Evolutionary conservation across 2,329 filamentous ascomycete species (phyloP).

Genomic region (Gaeumannomyces sp.): DNA sequence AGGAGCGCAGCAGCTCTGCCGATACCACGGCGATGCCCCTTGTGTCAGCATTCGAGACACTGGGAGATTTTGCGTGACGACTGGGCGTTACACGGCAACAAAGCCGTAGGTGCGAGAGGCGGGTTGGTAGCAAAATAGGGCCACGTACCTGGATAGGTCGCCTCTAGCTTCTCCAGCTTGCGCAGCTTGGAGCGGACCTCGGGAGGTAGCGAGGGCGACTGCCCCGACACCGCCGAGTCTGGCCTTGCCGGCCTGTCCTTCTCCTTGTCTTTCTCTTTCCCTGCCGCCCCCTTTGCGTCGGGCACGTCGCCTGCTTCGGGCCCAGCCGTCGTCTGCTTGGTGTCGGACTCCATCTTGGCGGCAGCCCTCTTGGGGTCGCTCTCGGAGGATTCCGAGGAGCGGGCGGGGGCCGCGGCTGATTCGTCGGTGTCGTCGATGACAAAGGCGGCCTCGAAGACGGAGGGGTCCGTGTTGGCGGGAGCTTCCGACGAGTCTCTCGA

Average conservation of each 20-base stretch:
- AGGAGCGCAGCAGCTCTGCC: conserved; percentile 82
- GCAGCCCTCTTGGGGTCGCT: conserved; percentile 5
- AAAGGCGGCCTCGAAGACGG: conserved; percentile 82
- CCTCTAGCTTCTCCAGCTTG: conserved; percentile 85
- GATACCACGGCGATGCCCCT: background rate
- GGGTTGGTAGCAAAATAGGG: background rate
- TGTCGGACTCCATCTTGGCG: conserved; percentile 9
- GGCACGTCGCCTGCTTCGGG: background rate
- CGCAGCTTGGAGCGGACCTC: conserved; percentile 71
- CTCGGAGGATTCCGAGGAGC: conserved; percentile 3
- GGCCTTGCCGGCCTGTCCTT: background rate
- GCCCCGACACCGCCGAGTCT: conserved; percentile 9
- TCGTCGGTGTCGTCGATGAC: conserved; percentile 78
- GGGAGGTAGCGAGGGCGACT: conserved; percentile 44
- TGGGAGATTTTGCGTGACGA: conserved; percentile 6
- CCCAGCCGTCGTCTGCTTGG: background rate
- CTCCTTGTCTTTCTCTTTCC: conserved; percentile 7
- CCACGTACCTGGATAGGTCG: conserved; percentile 57
- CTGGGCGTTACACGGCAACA: conserved; percentile 6
- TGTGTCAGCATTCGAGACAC: conserved; percentile 4
- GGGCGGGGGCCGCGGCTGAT: conserved; percentile 39
- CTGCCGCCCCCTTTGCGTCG: background rate
- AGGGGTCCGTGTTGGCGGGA: conserved; percentile 64
- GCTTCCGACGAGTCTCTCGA: conserved; percentile 29
- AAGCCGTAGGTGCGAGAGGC: background rate